Evolutionary conservation across 306 rosid species (phyloP).

Genomic region (Begonia peltatifolia): DNA sequence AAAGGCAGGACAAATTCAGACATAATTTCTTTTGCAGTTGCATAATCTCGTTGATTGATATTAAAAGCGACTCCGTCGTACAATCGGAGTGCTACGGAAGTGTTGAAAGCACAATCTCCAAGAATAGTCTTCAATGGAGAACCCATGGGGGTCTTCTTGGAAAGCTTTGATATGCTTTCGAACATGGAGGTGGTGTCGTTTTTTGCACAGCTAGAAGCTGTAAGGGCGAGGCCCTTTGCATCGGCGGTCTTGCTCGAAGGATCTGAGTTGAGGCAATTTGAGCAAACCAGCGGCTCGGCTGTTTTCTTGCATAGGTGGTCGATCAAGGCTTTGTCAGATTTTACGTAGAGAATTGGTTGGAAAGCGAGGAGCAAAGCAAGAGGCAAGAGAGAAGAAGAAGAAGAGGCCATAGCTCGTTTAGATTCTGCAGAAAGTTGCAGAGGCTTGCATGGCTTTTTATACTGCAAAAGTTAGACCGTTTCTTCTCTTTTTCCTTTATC

Average conservation of each 20-base stretch:
- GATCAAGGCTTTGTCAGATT: neutral
- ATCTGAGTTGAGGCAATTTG: neutral
- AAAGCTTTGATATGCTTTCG: neutral
- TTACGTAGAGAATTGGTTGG: neutral
- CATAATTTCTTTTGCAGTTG: neutral
- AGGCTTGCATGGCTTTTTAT: too few relatives aligned
- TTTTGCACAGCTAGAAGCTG: neutral
- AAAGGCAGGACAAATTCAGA: neutral
- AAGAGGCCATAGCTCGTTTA: neutral
- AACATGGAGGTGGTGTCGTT: neutral
- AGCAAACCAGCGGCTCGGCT: neutral
- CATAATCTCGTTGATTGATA: neutral
- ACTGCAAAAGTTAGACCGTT: too few relatives aligned
- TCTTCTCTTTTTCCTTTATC: too few relatives aligned
- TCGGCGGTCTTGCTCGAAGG: neutral
- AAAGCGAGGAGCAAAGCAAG: neutral
- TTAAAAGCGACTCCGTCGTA: neutral
- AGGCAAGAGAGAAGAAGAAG: neutral
- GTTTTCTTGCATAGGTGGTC: neutral
- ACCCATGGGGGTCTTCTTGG: neutral
- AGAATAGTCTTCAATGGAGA: neutral
- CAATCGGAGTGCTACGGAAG: neutral
- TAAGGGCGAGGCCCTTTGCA: neutral
- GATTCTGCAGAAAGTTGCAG: too few relatives aligned
- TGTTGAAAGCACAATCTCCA: neutral